Conservation (phyloP, 768 basidiomycete genomes). For the Pulveroboletus sp. region DNA sequence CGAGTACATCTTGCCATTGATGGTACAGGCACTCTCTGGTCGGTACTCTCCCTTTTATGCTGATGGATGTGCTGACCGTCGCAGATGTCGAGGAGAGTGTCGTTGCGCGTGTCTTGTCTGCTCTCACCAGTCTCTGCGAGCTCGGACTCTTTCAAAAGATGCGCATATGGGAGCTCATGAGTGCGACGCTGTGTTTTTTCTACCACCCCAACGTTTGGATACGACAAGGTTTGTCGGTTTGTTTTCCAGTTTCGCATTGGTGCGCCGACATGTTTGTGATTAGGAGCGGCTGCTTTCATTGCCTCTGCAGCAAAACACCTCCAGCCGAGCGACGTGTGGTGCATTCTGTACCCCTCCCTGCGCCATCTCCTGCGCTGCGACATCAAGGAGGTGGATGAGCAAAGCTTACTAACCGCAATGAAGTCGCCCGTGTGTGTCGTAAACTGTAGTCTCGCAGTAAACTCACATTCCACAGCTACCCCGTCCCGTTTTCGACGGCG, state of each 20-base stretch:
- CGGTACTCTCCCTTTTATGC: constrained; percentile 13
- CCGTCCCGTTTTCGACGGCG: constrained; percentile 80
- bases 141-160: constrained; percentile 89
- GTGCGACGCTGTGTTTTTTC: constrained; percentile 80
- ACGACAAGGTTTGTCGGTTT: constrained; percentile 65
- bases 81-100: constrained; percentile 95
- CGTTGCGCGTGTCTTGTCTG: constrained; percentile 83
- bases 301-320: constrained; percentile 82
- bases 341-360: constrained; percentile 90
- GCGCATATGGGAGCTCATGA: constrained; percentile 97
- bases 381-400: constrained; percentile 69
- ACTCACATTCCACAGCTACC: constrained; percentile 38
- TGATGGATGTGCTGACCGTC: constrained; percentile 2
- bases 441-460: neutral
- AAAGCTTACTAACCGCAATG: constrained; percentile 69
- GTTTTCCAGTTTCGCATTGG: neutral
- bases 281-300: constrained; percentile 87
- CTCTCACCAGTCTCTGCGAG: constrained; percentile 86
- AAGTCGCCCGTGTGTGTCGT: constrained; percentile 68
- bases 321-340: constrained; percentile 90
- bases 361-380: constrained; percentile 86
- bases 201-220: constrained; percentile 98
- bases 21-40: constrained; percentile 96
- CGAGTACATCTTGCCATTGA: constrained; percentile 94
- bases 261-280: constrained; percentile 2